phyloP scores from a whole-genome alignment of 2,329 filamentous ascomycete genomes.

The Hymenoscyphus fraxineus region DNA sequence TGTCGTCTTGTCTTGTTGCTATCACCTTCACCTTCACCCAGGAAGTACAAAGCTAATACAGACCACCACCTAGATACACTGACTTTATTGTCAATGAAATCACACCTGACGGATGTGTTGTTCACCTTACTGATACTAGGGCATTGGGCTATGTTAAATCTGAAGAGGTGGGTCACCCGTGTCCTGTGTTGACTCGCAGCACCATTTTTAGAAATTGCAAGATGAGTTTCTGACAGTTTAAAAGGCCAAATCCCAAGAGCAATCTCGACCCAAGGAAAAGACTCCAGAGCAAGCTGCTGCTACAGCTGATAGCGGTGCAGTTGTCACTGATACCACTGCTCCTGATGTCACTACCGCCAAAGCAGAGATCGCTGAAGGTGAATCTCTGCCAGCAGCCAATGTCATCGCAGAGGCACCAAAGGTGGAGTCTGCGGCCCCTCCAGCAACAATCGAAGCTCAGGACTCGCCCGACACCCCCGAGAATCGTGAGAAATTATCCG shows the following conservation, averaged over 20 bases:
- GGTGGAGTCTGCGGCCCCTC: background rate
- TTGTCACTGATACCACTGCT: no score
- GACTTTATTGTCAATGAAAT: conserved; percentile 76
- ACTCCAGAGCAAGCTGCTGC: background rate
- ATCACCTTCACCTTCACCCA: background rate
- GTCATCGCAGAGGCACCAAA: background rate
- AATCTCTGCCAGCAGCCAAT: background rate
- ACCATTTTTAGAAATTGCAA: background rate
- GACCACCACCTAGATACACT: conserved; percentile 51
- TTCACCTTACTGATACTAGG: conserved; percentile 51
- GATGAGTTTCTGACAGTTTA: background rate
- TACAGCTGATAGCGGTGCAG: no score
- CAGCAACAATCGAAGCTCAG: background rate
- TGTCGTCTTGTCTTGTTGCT: background rate
- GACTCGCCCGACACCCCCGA: conserved; percentile 34
- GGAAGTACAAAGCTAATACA: conserved; percentile 7
- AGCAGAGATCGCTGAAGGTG: background rate
- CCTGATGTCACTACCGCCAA: background rate
- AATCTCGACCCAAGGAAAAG: background rate
- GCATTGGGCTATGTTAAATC: conserved; percentile 12
- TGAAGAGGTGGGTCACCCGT: conserved; percentile 15
- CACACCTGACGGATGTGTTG: conserved; percentile 55
- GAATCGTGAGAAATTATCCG: conserved; percentile 42
- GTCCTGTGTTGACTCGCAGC: background rate
- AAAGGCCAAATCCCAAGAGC: background rate